Evolutionary conservation across 768 basidiomycete species (phyloP), one percentile per base, ranked within the genome.

Genomic region (Pisolithus sp.): DNA sequence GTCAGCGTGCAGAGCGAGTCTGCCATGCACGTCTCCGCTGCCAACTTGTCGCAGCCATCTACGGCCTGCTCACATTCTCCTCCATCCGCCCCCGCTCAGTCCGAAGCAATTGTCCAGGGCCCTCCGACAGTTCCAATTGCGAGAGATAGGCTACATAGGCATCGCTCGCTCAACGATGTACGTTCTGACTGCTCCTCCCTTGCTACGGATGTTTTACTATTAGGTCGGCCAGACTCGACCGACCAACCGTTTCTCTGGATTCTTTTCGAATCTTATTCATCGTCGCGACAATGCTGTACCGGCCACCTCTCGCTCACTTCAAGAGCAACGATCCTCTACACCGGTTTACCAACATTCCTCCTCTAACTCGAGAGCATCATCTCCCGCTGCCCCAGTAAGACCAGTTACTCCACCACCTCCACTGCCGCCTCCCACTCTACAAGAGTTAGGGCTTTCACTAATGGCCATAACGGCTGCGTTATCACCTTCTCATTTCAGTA

Each of bases 161-260:
- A 77, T 58, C 74, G 83, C 50, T 76, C 82, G 13, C 68, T 72
- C 17, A 68, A 77, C 50, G 87, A 89, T 69, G 87, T 89, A 62
- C 61, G 46, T 52, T 40, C 4, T 15, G 48, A 30, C 48, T 20
- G 46, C 50, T 39, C 51, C 7, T 53, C 40, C 46, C 44, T 46
- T 44, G 26, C 38, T 43, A 24, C 26, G 34, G 43, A 49, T 41
- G 44, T 46, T 48, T 54, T 57, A 17, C 55, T 8, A 20, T 46
- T 15, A 6, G 36, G 34, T 51, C 45, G 61, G 60, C 59, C 64
- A 84, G 77, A 67, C 69, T 53, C 83, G 88, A 51, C 71, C 83
- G 37, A 76, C 84, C 24, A 89, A 83, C 62, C 78, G 89, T 26
- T 73, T 92, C 28, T 92, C 90, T 23, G 89, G 89, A n/a, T 92